Percentiles rank a stretch among this genome's conserved stretches.
These are phyloP conservation scores for Apostasia ramifera DNA, from an alignment of 106 monocot genomes.

Conservation along the genomic window DNA sequence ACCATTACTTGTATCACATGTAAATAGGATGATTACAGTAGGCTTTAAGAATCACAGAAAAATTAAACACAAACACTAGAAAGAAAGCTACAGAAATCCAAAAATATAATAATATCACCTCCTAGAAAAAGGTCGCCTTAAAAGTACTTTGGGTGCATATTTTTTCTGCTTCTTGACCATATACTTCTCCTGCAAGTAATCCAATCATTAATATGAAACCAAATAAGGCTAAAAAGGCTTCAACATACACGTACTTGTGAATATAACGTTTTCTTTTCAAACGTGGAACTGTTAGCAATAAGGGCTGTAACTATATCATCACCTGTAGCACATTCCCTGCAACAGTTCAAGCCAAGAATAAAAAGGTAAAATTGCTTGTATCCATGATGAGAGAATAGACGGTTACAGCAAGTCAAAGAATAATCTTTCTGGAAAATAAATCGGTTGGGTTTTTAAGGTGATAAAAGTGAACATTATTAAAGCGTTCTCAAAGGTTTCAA, in stretches of 20 bases:
- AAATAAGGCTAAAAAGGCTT: background rate
- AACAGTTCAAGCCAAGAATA: background rate
- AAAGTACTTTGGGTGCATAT: conserved; percentile 95
- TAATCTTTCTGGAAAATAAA: no score
- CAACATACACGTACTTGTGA: conserved; percentile 58
- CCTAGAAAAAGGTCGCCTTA: conserved; percentile 81
- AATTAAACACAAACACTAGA: no score
- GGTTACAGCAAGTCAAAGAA: no score
- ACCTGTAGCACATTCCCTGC: conserved; percentile 83
- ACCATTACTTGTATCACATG: no score
- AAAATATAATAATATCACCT: conserved; percentile 36
- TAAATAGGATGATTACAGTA: no score
- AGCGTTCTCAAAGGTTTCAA: no score
- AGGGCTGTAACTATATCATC: conserved; percentile 87
- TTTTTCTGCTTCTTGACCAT: conserved; percentile 93
- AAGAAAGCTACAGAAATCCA: no score
- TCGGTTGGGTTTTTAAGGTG: no score
- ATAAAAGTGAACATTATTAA: no score
- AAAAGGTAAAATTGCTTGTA: no score
- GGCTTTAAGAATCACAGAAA: no score
- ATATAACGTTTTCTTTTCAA: conserved; percentile 79
- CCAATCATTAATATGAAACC: conserved; percentile 4
- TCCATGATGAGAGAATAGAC: no score
- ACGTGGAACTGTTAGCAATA: conserved; percentile 94
- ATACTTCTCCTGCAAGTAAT: conserved; percentile 80